Conservation (phyloP, 2,329 filamentous ascomycete genomes). For the Ceratocystis papillata region DNA sequence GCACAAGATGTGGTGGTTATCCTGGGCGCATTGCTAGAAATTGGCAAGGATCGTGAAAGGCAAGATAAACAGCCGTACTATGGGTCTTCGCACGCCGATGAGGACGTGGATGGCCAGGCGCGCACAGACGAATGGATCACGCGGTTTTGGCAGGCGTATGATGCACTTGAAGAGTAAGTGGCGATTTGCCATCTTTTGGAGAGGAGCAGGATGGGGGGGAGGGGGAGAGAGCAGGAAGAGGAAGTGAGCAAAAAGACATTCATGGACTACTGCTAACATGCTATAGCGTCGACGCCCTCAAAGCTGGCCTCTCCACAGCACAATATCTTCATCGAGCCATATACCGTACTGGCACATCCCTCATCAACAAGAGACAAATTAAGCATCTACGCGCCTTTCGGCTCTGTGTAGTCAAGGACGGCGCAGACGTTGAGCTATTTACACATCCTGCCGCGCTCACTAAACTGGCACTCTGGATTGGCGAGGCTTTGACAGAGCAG, state of each 20-base stretch:
- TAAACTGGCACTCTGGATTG: conserved; percentile 88
- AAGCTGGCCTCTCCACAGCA: conserved; percentile 66
- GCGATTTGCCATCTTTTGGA: neutral
- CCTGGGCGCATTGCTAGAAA: conserved; percentile 82
- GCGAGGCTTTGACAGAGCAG: conserved; percentile 80
- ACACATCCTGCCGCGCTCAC: conserved; percentile 85
- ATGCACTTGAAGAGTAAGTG: conserved; percentile 57
- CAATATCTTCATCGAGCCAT: conserved; percentile 88
- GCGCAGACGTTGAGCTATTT: conserved; percentile 82
- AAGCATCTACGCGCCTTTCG: conserved; percentile 85
- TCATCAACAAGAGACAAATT: conserved; percentile 90
- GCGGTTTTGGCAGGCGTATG: conserved; percentile 62
- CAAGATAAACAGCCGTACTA: conserved; percentile 25
- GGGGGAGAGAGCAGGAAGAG: neutral
- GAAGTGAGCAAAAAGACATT: neutral
- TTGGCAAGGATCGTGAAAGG: conserved; percentile 51
- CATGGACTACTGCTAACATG: conserved; percentile 41
- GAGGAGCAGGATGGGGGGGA: conserved; percentile 17
- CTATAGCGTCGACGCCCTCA: conserved; percentile 60
- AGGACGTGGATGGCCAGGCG: conserved; percentile 39
- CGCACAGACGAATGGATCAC: conserved; percentile 55
- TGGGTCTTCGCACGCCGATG: conserved; percentile 29
- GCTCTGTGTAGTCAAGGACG: conserved; percentile 91
- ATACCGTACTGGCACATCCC: conserved; percentile 77
- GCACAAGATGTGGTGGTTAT: conserved; percentile 92